A percentile compares a stretch with the other conserved stretches of the same genome.
phyloP scores from a whole-genome alignment of 768 basidiomycete genomes.

The Xerocomellus amylosporus region DNA sequence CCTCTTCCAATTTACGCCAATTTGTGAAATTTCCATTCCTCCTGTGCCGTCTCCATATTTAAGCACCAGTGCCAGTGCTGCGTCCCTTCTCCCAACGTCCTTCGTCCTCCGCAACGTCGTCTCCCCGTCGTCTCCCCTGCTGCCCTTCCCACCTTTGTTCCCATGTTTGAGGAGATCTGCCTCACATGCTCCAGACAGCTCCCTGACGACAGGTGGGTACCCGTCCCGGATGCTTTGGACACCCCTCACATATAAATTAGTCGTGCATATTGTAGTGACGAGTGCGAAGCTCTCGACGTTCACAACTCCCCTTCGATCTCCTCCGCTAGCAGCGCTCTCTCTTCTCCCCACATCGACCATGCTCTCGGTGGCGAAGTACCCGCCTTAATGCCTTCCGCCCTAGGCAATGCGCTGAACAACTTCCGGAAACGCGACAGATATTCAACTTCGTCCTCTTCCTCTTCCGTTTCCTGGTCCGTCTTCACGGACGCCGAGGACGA shows the following conservation, averaged over 20 bases:
- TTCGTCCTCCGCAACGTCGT: slow-evolving; percentile 8
- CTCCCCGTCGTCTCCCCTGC: not conserved
- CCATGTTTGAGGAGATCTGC: slow-evolving; percentile 81
- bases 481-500: slow-evolving; percentile 65
- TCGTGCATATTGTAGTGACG: slow-evolving; percentile 67
- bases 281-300: slow-evolving; percentile 60
- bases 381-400: slow-evolving; percentile 55
- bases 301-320: slow-evolving; percentile 63
- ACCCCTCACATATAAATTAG: slow-evolving; percentile 38
- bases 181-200: slow-evolving; percentile 68
- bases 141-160: slow-evolving; percentile 6
- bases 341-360: slow-evolving; percentile 61
- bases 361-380: slow-evolving; percentile 60
- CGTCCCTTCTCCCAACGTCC: slow-evolving; percentile 19
- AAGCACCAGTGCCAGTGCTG: slow-evolving; percentile 20
- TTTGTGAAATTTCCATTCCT: slow-evolving; percentile 38
- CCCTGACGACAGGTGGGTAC: slow-evolving; percentile 56
- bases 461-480: slow-evolving; percentile 65
- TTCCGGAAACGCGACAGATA: slow-evolving; percentile 48
- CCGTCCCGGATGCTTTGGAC: slow-evolving; percentile 12
- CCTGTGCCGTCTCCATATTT: slow-evolving; percentile 38
- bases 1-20: slow-evolving; percentile 26
- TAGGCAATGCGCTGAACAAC: slow-evolving; percentile 51
- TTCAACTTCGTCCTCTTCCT: slow-evolving; percentile 62
- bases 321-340: slow-evolving; percentile 60